phyloP scores from a whole-genome alignment of 495 filamentous ascomycete species.

The Tuber indicum region DNA sequence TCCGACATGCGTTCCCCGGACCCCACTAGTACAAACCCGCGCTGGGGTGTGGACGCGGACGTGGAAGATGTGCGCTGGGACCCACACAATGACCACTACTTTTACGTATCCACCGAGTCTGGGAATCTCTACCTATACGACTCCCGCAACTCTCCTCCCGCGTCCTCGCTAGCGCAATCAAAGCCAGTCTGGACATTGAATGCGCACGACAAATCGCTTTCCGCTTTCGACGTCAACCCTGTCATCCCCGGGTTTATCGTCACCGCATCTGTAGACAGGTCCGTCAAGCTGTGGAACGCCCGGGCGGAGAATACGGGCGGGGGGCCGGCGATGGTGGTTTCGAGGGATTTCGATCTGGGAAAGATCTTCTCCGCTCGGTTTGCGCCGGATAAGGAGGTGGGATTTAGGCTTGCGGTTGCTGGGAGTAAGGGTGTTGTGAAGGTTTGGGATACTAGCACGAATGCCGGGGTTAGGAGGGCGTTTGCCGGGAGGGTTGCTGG shows the following conservation, averaged over 20 bases:
- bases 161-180: slow-evolving; percentile 57
- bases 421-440: slow-evolving; percentile 91
- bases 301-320: slow-evolving; percentile 49
- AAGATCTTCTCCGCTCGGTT: slow-evolving; percentile 89
- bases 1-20: slow-evolving; percentile 91
- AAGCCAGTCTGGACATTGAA: slow-evolving; percentile 91
- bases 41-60: slow-evolving; percentile 90
- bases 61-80: slow-evolving; percentile 91
- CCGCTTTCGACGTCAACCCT: slow-evolving; percentile 87
- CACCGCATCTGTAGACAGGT: slow-evolving; percentile 86
- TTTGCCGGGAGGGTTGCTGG: slow-evolving; percentile 66
- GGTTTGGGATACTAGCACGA: slow-evolving; percentile 96
- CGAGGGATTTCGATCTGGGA: slow-evolving; percentile 83
- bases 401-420: slow-evolving; percentile 84
- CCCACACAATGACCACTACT: slow-evolving; percentile 81
- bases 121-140: slow-evolving; percentile 87
- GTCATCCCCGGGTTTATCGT: slow-evolving; percentile 84
- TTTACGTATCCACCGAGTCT: slow-evolving; percentile 89
- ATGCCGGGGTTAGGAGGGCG: slow-evolving; percentile 74
- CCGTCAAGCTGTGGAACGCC: slow-evolving; percentile 95
- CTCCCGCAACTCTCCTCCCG: slow-evolving; percentile 58
- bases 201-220: slow-evolving; percentile 89
- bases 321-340: slow-evolving; percentile 80
- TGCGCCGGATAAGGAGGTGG: slow-evolving; percentile 79
- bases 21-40: slow-evolving; percentile 53